Conservation (phyloP, 192 early-diverging fungal genomes). For the Funneliformis mosseae region DNA sequence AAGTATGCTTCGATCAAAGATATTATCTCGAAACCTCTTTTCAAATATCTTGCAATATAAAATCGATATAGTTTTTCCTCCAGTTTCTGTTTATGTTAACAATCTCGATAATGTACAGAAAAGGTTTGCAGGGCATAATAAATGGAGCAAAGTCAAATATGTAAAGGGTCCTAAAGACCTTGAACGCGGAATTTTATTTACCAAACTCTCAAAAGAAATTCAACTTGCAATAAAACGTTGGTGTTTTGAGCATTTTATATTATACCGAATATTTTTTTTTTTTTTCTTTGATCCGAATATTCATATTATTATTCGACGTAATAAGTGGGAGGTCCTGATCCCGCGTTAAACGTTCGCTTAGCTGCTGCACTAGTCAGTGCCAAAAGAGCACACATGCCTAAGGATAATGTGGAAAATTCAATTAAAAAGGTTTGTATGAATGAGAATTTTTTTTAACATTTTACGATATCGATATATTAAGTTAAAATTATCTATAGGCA, state of each 20-base stretch:
- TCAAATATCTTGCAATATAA: background rate
- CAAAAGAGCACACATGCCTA: slow-evolving; percentile 64
- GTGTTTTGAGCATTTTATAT: slow-evolving; percentile 6
- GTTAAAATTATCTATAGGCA: background rate
- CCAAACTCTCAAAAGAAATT: slow-evolving; percentile 67
- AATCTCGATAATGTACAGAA: background rate
- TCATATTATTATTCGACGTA: background rate
- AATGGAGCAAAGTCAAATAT: slow-evolving; percentile 67
- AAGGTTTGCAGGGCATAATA: slow-evolving; percentile 55
- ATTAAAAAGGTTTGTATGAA: slow-evolving; percentile 57
- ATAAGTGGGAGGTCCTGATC: slow-evolving; percentile 59
- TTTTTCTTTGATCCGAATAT: background rate
- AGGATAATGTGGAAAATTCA: slow-evolving; percentile 69
- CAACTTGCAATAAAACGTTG: slow-evolving; percentile 60
- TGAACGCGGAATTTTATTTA: slow-evolving; percentile 54
- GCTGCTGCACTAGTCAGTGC: slow-evolving; percentile 60
- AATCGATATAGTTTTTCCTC: background rate
- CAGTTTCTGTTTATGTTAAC: background rate
- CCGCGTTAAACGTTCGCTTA: slow-evolving; percentile 58
- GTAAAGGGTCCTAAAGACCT: slow-evolving; percentile 59
- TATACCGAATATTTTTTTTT: background rate
- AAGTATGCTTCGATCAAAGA: no score
- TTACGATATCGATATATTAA: background rate
- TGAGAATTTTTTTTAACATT: background rate
- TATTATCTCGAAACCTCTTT: background rate